Evolutionary conservation across 345 rosid genomes (phyloP), one percentile per base, ranked within the genome.

Genomic region (Bruguiera parviflora): DNA sequence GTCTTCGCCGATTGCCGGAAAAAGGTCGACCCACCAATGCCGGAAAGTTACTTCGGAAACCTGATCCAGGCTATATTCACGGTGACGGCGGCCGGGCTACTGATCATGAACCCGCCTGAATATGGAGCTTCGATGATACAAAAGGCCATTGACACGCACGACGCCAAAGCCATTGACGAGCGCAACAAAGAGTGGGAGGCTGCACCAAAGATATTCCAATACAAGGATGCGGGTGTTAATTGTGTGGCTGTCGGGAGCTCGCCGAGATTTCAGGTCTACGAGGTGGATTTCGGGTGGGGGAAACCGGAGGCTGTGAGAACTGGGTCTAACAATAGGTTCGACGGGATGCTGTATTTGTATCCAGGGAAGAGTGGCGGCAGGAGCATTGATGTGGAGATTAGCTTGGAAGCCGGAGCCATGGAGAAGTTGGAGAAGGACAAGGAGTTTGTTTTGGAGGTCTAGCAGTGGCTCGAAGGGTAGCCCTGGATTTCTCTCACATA

Each of bases 211-310:
- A 81, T 95, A 0, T 92, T 90, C 57, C 85, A 87, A 77, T 90
- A 73, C 71, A 86, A 95, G 82, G 98, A 95, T 28, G 99, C 96
- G 0, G 99, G 97, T 3, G 82, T 76, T 73, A 95, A 95, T 69
- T 88, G 98, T 11, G 89, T 95, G 58, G 93, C 91, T 4, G 84
- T 95, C 0, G 99, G 99, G 37, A 92, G 97, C 85, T 95, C 99
- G 27, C 99, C 99, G 20, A 87, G 98, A 86, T 95, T 95, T 67
- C 73, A 66, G 80, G 96, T 95, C 15, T 92, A 92, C 43, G 96
- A 88, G 5, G 96, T 95, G 55, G 96, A 92, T 70, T 95, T 92
- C 75, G 99, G 99, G 56, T 95, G 86, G 87, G 97, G 98, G 0
- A 74, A 82, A 65, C 98, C 98, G 0, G 98, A 92, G 79, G 74